These are phyloP conservation scores for Beauveria brongniartii DNA, from an alignment of 2,329 filamentous ascomycete species.

Conservation along the genomic window DNA sequence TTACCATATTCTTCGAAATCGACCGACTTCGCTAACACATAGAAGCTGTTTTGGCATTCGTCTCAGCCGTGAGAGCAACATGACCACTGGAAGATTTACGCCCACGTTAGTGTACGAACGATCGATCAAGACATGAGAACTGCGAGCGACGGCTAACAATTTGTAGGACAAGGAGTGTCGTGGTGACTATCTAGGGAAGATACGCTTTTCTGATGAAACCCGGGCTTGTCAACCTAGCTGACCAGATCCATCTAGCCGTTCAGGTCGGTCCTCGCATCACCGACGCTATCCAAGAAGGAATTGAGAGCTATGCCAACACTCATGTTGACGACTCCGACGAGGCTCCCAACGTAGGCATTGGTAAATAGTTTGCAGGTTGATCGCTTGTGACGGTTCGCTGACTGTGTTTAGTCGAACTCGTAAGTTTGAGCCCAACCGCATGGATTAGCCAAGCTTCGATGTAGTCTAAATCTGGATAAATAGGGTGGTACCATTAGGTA, in stretches of 20 bases:
- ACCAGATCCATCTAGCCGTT: not conserved
- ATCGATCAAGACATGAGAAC: not conserved
- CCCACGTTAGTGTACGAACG: conserved; percentile 28
- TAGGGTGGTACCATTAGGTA: conserved; percentile 20
- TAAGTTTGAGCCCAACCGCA: conserved; percentile 16
- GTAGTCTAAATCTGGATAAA: conserved; percentile 4
- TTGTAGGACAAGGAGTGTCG: conserved; percentile 19
- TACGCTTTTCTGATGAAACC: conserved; percentile 12
- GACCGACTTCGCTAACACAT: not conserved
- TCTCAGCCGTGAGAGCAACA: no score
- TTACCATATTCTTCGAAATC: not conserved
- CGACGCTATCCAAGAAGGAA: no score
- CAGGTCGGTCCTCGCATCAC: no score
- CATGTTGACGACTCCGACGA: no score
- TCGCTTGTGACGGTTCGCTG: conserved; percentile 8
- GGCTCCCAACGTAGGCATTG: conserved; percentile 20
- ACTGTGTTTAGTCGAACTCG: conserved; percentile 25
- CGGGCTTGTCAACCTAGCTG: not conserved
- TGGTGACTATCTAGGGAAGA: not conserved
- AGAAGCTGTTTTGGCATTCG: not conserved
- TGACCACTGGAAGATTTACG: no score
- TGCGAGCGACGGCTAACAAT: conserved; percentile 1
- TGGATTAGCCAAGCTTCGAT: not conserved
- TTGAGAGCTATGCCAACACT: no score
- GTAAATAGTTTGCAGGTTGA: conserved; percentile 36